Evolutionary conservation across 768 basidiomycete species (phyloP), one percentile per base, ranked within the genome.

Genomic region (Grammothele lineata): DNA sequence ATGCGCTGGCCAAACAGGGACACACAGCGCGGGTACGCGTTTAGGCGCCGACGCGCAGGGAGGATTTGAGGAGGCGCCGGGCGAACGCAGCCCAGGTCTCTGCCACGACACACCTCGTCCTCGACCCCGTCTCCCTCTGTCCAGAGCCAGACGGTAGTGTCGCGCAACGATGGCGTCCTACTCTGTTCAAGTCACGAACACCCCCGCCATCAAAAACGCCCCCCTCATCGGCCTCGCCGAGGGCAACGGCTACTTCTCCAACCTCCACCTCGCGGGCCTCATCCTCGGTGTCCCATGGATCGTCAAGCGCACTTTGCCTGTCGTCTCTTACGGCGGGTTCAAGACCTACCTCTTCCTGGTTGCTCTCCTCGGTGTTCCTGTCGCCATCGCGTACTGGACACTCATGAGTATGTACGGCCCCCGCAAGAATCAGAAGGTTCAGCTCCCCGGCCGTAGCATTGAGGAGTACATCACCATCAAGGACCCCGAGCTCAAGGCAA

Each of bases 391-490:
- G 1, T 99, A 99, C 74, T 99, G 96, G 96, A 76, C 82, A 0
- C 50, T 93, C 57, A 84, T 87, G 70, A 92, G 88, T 62, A 80
- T 74, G 58, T 88, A 87, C 56, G 93, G 94, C 23, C 60, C 72
- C 9, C 76, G 91, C 59, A 83, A 76, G 66, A 92, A 94, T 68
- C 84, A 89, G 54, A 92, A 93, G 72, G 83, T 93, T 59, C 61
- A 69, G 22, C 71, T 97, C 19, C 94, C 96, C 3, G 85, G 85
- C 50, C 88, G 85, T 67, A 78, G 87, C 58, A 81, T 96, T 50
- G 87, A 88, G 57, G 79, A 87, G 55, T 99, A 98, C 65, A 87
- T 98, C 61, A 86, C 83, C 37, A 85, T 98, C 70, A 84, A 90
- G 50, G 92, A 95, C 70, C 67, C 71, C 0, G 86, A 83, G 49